phyloP scores from a whole-genome alignment of 768 basidiomycete genomes.

The Termitomyces sp. region DNA sequence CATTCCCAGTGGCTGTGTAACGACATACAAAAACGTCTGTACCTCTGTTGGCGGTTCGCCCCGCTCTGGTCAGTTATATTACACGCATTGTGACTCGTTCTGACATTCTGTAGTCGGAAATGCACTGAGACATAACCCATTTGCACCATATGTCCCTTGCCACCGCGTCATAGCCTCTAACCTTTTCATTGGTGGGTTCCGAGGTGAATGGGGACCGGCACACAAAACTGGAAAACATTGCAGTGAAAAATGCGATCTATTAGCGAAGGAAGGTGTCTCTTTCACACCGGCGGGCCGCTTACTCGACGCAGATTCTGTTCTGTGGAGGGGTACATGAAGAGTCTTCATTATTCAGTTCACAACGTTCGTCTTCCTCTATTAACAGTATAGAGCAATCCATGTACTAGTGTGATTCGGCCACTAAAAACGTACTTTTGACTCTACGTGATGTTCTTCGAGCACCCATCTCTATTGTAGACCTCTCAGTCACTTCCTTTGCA shows the following conservation, averaged over 20 bases:
- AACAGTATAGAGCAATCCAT: not conserved
- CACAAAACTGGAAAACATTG: slow-evolving; percentile 34
- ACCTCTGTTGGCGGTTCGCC: slow-evolving; percentile 52
- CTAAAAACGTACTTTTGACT: not conserved
- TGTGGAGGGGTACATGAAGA: slow-evolving; percentile 18
- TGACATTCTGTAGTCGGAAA: slow-evolving; percentile 42
- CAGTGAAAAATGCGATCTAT: slow-evolving; percentile 41
- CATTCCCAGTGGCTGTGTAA: slow-evolving; percentile 46
- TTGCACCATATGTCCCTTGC: slow-evolving; percentile 62
- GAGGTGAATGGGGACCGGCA: slow-evolving; percentile 53
- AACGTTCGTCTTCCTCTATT: not conserved
- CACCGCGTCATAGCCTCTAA: slow-evolving; percentile 64
- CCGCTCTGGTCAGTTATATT: slow-evolving; percentile 47
- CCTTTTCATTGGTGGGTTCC: slow-evolving; percentile 56
- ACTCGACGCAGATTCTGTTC: slow-evolving; percentile 6
- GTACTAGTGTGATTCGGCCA: not conserved
- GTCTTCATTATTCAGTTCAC: not conserved
- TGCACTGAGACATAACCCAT: slow-evolving; percentile 60
- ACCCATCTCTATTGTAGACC: not conserved
- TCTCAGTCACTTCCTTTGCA: not conserved
- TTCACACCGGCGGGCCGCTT: slow-evolving; percentile 44
- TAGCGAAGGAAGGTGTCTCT: slow-evolving; percentile 46
- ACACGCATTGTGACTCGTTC: not conserved
- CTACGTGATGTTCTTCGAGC: not conserved
- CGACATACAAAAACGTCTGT: slow-evolving; percentile 52